Evolutionary conservation across 106 monocot species (phyloP), one percentile per base, ranked within the genome.

Genomic region (Dendrobium nobile): DNA sequence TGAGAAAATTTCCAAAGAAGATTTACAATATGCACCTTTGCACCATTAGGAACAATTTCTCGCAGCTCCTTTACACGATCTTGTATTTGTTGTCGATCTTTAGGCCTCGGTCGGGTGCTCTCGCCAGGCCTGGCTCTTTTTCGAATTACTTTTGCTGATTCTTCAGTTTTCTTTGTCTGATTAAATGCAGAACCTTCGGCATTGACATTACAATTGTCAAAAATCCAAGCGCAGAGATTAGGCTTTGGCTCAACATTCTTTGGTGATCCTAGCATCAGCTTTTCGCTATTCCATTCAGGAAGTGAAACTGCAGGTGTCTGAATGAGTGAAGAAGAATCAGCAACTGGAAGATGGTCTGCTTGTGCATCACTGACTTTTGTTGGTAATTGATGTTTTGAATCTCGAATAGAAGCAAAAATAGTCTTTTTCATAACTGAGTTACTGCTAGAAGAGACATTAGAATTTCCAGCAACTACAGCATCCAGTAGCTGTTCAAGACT

Each of bases 11-110:
- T 51, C 68, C 37, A 37, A 31, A 51, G 13, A 37, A 41, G 19
- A 74, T 1, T 44, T 43, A 44, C 2, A 27, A 7, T 1, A 33
- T 47, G 9, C 80, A 99, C 99, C 95, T 99, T 99, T 47, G 91
- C 77, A 51, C 93, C 75, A 82, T 95, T 93, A 11, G 99, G 99
- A 58, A 99, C 95, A 77, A 99, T 91, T 72, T 99, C 93, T 4
- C 99, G 85, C 18, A 99, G 70, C 77, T 99, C 99, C 78, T 99
- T 99, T 3, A 99, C 90, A 72, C 93, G 95, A 83, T 99, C 99
- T 79, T 99, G 99, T 40, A 99, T 99, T 77, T 88, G 90, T 61
- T 99, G 99, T 51, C 99, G 91, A 80, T 99, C 99, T 88, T 93
- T 99, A 20, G 99, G 99, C 70, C 99, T 91, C 22, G 95, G 93